Base-by-base conservation (phyloP, 2,329 filamentous ascomycete genomes). In the Fusarium papillatum region DNA sequence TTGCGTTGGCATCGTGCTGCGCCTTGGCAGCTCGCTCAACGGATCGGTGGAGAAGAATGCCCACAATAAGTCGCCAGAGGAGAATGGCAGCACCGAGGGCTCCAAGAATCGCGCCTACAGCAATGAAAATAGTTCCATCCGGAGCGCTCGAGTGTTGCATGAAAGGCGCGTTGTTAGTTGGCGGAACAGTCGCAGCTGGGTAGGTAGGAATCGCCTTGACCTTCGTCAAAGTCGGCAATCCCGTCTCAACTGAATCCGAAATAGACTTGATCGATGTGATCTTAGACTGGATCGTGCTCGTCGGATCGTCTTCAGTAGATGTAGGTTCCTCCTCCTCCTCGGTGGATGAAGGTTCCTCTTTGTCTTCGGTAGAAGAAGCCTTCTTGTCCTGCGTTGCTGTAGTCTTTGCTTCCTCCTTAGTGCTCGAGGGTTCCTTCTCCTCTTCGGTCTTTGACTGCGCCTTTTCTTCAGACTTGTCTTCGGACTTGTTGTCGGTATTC, bases 41-140 rank as follows among this genome's bases (percentile, higher is more conserved):
- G 41, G 94, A 97, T 70, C 96, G 94, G 84, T 98, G 96, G 70
- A 99, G 91, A 50, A 96, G 94, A 90, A 95, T 98, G 71, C 95
- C 95, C 70, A 98, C 92, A 68, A 98, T 90, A 63, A 90, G 93
- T 72, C 96, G 95, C 97, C 97, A 99, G 69, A 94, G 88, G 16
- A 99, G 88, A 55, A 98, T 91, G n/a, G 92, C 92, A 11, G 95
- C 87, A 14, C 92, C 95, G 75, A 98, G 91, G 76, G 95, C 93
- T 19, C 95, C 97, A 9, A 99, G 90, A 34, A 95, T 93, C 31
- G 95, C 94, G 57, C 97, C 97, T 1, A 98, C 97, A 26, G 93
- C 94, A 80, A 99, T 99, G 86, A 99, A 99, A 70, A 99, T 94
- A 6, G 96, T 98, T 66, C 97, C 97, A 80, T 98, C 94, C 4